phyloP scores from a whole-genome alignment of 2,329 filamentous ascomycete genomes.

The Scortechinia acanthostroma region DNA sequence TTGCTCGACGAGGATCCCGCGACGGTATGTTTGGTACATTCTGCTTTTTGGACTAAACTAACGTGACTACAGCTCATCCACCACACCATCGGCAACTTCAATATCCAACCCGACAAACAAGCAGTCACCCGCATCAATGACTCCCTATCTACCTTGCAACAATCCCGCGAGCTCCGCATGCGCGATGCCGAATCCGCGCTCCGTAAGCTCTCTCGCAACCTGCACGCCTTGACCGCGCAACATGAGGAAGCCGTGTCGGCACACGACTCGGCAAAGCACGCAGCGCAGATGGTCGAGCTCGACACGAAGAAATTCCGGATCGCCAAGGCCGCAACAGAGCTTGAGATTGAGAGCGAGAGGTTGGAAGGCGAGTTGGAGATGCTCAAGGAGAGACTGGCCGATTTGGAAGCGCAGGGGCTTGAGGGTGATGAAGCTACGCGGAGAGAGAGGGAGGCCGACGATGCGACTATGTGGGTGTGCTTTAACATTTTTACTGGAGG shows the following conservation, averaged over 20 bases:
- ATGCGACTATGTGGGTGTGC: conserved; percentile 36
- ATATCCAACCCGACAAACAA: conserved; percentile 80
- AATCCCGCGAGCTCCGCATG: conserved; percentile 73
- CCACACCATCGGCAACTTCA: conserved; percentile 90
- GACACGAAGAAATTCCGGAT: conserved; percentile 91
- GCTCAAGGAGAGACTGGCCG: conserved; percentile 67
- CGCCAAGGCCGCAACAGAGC: conserved; percentile 81
- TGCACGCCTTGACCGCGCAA: conserved; percentile 70
- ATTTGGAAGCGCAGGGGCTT: conserved; percentile 79
- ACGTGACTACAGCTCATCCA: conserved; percentile 64
- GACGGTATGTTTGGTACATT: neutral
- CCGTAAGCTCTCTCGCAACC: conserved; percentile 16
- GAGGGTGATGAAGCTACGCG: conserved; percentile 48
- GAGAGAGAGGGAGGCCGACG: conserved; percentile 33
- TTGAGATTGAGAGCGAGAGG: conserved; percentile 93
- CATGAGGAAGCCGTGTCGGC: conserved; percentile 70
- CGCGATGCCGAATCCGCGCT: conserved; percentile 51
- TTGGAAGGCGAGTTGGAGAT: conserved; percentile 72
- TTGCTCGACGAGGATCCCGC: conserved; percentile 1
- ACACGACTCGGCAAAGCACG: conserved; percentile 75
- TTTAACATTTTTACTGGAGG: too few species aligned
- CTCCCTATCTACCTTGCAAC: conserved; percentile 74
- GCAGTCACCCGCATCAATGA: conserved; percentile 78
- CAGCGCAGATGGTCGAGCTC: conserved; percentile 74
- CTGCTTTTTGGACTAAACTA: too few species aligned